These are phyloP conservation scores for Grigorovia jiainica DNA, from an alignment of 805 yeast genomes.

Conservation along the genomic window DNA sequence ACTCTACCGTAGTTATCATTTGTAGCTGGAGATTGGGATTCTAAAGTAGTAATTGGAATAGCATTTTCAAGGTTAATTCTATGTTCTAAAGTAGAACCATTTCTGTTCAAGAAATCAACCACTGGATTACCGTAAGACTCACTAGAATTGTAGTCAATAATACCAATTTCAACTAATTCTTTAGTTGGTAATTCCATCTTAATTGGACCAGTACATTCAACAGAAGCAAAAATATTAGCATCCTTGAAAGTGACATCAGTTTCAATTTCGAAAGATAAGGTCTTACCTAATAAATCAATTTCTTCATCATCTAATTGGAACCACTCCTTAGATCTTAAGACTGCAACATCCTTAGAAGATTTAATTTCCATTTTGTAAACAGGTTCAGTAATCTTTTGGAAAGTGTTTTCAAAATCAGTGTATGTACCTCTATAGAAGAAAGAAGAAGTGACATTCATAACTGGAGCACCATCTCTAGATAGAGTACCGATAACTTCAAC, in stretches of 20 bases:
- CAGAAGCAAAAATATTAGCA: constrained; percentile 65
- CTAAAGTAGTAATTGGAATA: constrained; percentile 65
- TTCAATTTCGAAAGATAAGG: constrained; percentile 80
- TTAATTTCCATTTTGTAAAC: constrained; percentile 72
- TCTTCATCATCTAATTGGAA: constrained; percentile 69
- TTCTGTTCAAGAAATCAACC: constrained; percentile 81
- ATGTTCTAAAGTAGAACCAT: constrained; percentile 90
- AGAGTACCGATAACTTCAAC: constrained; percentile 92
- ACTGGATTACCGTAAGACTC: constrained; percentile 96
- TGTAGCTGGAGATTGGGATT: constrained; percentile 78
- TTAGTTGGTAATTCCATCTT: constrained; percentile 84
- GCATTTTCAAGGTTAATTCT: constrained; percentile 83
- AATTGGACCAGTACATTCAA: constrained; percentile 76
- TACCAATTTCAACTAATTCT: constrained; percentile 76
- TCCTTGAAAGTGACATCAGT: constrained; percentile 76
- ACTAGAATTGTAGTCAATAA: constrained; percentile 81
- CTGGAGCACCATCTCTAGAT: constrained; percentile 63
- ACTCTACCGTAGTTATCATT: constrained; percentile 95
- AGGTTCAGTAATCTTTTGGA: constrained; percentile 77
- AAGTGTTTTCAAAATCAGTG: constrained; percentile 81
- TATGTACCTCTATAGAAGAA: constrained; percentile 95
- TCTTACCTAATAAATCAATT: constrained; percentile 64
- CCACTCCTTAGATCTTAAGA: constrained; percentile 94
- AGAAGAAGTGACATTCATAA: constrained; percentile 88
- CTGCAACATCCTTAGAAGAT: constrained; percentile 83